Evolutionary conservation across 108 stramenopile genomes (phyloP), one percentile per base, ranked within the genome.

Genomic region (Nannochloropsis gaditana): DNA sequence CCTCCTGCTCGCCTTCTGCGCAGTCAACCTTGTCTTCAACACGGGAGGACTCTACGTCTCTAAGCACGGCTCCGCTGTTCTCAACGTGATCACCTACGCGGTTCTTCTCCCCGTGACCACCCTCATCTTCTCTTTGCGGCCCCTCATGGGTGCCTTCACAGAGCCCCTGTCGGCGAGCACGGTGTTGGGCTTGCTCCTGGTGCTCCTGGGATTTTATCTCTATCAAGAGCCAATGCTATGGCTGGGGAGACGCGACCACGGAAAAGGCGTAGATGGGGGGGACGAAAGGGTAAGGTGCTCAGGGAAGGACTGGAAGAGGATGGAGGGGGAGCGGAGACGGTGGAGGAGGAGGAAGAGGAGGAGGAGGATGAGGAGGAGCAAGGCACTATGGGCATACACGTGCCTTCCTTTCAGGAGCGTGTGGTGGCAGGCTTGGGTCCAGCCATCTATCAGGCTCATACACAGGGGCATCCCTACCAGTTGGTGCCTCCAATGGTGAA

Each of bases 81-180:
- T 86, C 41, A 86, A 59, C 10, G 84, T 82, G n/a, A 83, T 86
- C 79, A 83, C 82, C 10, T 84, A 83, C 42, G 17, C 81, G 43
- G 73, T 86, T 31, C 59, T 86, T 42, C 82, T 86, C 5, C 86
- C 86, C 17, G 43, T 86, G 0, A 83, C 43, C 43, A 59, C 84
- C 10, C 81, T 86, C 8, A 44, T 82, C 15, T 86, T 86, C 81
- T 44, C 79, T 2, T 17, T 44, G 10, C 59, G n/a, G 15, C 86
- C 86, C 19, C 9, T 82, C 21, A 42, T 86, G 41, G 86, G 86
- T 5, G 8, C 82, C 5, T 86, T 44, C 45, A 73, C 44, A 5
- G 86, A 86, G 83, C 59, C 59, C n/a, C n/a, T 73, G 6, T n/a
- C 19, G n/a, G 59, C 59, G n/a, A 44, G 42, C 41, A 86, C 41